Evolutionary conservation across 768 basidiomycete species (phyloP), one percentile per base, ranked within the genome.

Genomic region (Boletus vinaceobasis): DNA sequence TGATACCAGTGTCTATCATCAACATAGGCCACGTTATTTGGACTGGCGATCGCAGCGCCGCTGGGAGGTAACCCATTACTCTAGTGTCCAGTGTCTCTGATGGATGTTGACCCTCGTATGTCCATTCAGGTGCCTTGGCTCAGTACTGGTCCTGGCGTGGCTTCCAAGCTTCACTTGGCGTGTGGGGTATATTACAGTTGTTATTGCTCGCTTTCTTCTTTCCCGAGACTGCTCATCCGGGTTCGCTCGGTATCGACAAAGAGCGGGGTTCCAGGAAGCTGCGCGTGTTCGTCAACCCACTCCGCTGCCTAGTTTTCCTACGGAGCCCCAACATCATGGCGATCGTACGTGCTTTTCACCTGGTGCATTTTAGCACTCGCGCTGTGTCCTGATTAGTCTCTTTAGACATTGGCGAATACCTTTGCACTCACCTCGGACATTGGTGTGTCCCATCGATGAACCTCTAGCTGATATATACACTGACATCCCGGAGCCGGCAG

Each of bases 151-250:
- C 87, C 0, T 90, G 88, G 87, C 77, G 87, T 0, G 57, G 75
- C 4, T 79, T 86, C 66, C 86, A 89, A 62, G 62, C 69, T 8
- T 60, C 62, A 0, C 54, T 88, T 1, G 79, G 77, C 3, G 36
- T 74, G 0, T 65, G 72, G 37, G 79, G 77, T 2, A 36, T 79
- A 0, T 14, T 76, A 1, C 70, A 74, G 2, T 72, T 81, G 35
- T 7, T 77, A 7, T 56, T 71, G 6, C 72, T 87, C 32, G 46
- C 64, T 1, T 39, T 77, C 4, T 76, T 75, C 49, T 76, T 87
- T n/a, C 87, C 86, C 0, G 87, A 89, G 60, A 88, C 87, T 3
- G 80, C 78, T 47, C 83, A 85, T 60, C 86, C 87, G 1, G 78
- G 82, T 7, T 63, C 77, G 1, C 72, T 77, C 37, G 81, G 84